phyloP scores from a whole-genome alignment of 1,139 yeast species.

The Suhomyces wounanorum region DNA sequence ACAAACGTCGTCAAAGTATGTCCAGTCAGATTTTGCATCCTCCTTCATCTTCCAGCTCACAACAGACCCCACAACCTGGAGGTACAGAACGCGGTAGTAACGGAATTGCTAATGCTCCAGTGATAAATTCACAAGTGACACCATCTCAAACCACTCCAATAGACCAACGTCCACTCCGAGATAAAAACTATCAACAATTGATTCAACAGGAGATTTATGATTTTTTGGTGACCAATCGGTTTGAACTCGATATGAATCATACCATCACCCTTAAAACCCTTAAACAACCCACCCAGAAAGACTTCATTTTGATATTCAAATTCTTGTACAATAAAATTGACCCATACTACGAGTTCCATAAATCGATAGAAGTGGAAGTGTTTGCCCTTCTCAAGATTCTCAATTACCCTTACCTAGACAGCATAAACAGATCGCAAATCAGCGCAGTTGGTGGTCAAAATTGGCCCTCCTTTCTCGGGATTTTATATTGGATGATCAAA shows the following conservation, averaged over 20 bases:
- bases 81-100: slow-evolving; percentile 7
- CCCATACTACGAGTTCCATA: slow-evolving; percentile 73
- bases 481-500: slow-evolving; percentile 77
- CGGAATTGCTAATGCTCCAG: slow-evolving; percentile 10
- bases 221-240: slow-evolving; percentile 61
- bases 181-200: slow-evolving; percentile 62
- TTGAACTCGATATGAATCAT: slow-evolving; percentile 74
- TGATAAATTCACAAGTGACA: slow-evolving; percentile 7
- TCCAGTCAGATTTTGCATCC: slow-evolving; percentile 7
- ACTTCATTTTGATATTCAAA: slow-evolving; percentile 75
- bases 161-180: slow-evolving; percentile 81
- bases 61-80: slow-evolving; percentile 20
- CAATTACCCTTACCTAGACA: slow-evolving; percentile 79
- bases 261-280: slow-evolving; percentile 67
- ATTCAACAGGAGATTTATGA: slow-evolving; percentile 69
- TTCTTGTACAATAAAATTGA: slow-evolving; percentile 77
- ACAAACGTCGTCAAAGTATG: slow-evolving; percentile 36
- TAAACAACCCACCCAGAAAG: slow-evolving; percentile 83
- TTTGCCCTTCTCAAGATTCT: slow-evolving; percentile 63
- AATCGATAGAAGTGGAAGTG: slow-evolving; percentile 75
- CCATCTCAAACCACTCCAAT: slow-evolving; percentile 11
- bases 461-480: slow-evolving; percentile 84
- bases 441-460: slow-evolving; percentile 91
- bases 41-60: slow-evolving; percentile 16
- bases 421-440: slow-evolving; percentile 79